These are phyloP conservation scores for Thymus quinquecostatus DNA, from an alignment of 257 asterid species.

Conservation along the genomic window DNA sequence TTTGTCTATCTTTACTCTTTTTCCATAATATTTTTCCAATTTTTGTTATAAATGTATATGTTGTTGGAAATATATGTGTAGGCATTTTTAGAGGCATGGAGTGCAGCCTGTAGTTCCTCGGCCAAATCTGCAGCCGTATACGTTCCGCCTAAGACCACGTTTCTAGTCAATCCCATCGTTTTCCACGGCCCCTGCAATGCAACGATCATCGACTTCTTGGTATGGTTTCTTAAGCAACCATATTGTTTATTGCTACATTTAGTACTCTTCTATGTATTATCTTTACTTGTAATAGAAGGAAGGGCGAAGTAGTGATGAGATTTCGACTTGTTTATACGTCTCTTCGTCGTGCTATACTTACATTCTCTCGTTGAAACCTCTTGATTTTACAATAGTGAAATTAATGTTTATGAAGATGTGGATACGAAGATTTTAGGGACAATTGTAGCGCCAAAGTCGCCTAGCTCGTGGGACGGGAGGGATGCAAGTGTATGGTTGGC, in stretches of 20 bases:
- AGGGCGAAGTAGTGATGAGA: too few species aligned
- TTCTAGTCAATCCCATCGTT: slow-evolving; percentile 50
- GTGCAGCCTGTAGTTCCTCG: slow-evolving; percentile 56
- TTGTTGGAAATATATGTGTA: neutral
- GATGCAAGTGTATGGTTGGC: slow-evolving; percentile 66
- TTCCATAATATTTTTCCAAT: too few species aligned
- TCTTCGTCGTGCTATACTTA: neutral
- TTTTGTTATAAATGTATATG: neutral
- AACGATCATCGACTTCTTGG: slow-evolving; percentile 46
- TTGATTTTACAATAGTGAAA: slow-evolving; percentile 36
- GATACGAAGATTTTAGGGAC: slow-evolving; percentile 54
- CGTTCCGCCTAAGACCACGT: slow-evolving; percentile 53
- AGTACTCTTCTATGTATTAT: too few species aligned
- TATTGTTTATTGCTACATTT: too few species aligned
- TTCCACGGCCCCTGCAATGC: slow-evolving; percentile 71
- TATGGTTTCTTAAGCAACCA: slow-evolving; percentile 19
- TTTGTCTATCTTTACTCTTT: neutral
- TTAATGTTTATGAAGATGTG: slow-evolving; percentile 5
- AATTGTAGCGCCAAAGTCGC: slow-evolving; percentile 54
- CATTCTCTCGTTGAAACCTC: neutral
- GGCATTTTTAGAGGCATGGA: slow-evolving; percentile 78
- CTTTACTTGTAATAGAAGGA: too few species aligned
- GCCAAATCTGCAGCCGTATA: slow-evolving; percentile 41
- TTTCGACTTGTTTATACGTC: too few species aligned
- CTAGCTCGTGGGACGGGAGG: slow-evolving; percentile 45